Evolutionary conservation across 1,284 basidiomycete species (phyloP).

Genomic region (Boletus albobrunnescens): DNA sequence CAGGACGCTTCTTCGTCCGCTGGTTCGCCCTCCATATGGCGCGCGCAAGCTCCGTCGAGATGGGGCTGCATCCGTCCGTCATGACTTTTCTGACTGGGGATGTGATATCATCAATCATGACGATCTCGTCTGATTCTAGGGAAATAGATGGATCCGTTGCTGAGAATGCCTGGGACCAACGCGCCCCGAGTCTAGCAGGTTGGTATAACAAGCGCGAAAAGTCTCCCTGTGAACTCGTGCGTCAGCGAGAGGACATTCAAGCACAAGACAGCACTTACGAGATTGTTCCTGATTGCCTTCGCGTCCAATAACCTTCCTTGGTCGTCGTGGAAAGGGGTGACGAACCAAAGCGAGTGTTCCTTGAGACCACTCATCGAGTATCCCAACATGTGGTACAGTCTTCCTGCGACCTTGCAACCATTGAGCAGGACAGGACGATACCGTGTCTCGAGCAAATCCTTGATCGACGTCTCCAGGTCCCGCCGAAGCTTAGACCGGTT

Average conservation of each 20-base stretch:
- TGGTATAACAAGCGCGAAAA: constrained; percentile 34
- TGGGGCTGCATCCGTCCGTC: constrained; percentile 47
- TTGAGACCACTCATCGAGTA: constrained; percentile 60
- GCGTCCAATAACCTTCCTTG: constrained; percentile 25
- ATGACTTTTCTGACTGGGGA: constrained; percentile 33
- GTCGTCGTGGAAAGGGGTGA: constrained; percentile 40
- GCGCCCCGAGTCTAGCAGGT: constrained; percentile 48
- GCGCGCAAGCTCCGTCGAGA: constrained; percentile 36
- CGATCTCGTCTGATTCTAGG: constrained; percentile 34
- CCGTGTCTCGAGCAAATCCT: constrained; percentile 40
- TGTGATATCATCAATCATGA: constrained; percentile 25
- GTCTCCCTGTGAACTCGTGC: constrained; percentile 32
- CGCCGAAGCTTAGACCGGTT: constrained; percentile 46
- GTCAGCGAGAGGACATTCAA: constrained; percentile 5
- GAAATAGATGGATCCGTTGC: constrained; percentile 43
- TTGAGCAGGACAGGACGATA: constrained; percentile 43
- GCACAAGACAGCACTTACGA: constrained; percentile 25
- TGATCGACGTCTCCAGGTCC: constrained; percentile 46
- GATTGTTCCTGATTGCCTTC: constrained; percentile 29
- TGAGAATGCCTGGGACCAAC: constrained; percentile 53
- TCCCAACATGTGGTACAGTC: constrained; percentile 53
- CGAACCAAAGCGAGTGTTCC: constrained; percentile 59
- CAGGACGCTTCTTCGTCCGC: constrained; percentile 18
- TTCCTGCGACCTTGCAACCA: constrained; percentile 52
- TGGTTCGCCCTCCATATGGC: constrained; percentile 34